Evolutionary conservation across 2,329 filamentous ascomycete species (phyloP).

Genomic region (Trichoderma sp.): DNA sequence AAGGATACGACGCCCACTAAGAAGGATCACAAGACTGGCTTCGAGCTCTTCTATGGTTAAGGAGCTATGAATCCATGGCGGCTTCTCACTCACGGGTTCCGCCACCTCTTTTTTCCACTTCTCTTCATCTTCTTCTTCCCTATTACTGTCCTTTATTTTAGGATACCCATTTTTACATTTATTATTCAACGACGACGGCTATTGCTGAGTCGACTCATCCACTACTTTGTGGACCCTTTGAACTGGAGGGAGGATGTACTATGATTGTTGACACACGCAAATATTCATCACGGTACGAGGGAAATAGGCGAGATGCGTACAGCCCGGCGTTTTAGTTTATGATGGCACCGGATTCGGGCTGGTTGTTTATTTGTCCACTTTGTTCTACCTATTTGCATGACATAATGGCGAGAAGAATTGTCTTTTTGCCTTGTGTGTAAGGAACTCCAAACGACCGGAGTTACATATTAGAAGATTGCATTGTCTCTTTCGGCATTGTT

Average conservation of each 20-base stretch:
- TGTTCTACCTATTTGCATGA: slow-evolving; percentile 10
- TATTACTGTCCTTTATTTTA: slow-evolving; percentile 11
- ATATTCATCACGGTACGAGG: slow-evolving; percentile 26
- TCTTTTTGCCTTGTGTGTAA: not conserved
- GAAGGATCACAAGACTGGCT: slow-evolving; percentile 43
- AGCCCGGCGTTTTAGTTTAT: slow-evolving; percentile 30
- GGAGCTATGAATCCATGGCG: not conserved
- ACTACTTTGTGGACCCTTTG: not conserved
- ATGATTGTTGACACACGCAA: slow-evolving; percentile 24
- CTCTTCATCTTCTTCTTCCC: not conserved
- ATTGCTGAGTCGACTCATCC: not conserved
- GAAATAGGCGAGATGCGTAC: slow-evolving; percentile 27
- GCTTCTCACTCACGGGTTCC: not conserved
- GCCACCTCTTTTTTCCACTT: not conserved
- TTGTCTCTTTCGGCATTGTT: not conserved
- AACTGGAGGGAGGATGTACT: slow-evolving; percentile 24
- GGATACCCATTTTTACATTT: slow-evolving; percentile 19
- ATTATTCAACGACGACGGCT: not conserved
- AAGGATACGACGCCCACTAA: slow-evolving; percentile 58
- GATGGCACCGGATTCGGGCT: not conserved
- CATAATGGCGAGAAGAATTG: not conserved
- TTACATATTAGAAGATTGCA: not conserved
- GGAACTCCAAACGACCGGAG: not conserved
- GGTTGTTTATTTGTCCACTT: not conserved
- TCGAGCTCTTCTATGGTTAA: slow-evolving; percentile 42